Conservation (phyloP, 192 early-diverging fungal genomes). For the Coemansia sp. region DNA sequence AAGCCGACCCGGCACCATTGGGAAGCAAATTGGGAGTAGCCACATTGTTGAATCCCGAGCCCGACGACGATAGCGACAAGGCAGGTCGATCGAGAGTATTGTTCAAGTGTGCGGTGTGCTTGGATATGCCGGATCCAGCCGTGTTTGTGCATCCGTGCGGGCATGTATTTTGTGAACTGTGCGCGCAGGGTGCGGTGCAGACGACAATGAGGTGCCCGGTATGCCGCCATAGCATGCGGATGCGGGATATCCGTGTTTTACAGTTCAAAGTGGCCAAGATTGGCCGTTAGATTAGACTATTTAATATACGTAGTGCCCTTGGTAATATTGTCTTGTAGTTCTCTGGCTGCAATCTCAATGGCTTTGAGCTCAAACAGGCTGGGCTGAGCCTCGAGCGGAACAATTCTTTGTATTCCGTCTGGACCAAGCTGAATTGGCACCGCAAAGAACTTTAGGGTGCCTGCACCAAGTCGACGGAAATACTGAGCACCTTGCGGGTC, state of each 20-base stretch:
- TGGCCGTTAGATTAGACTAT: constrained; percentile 10
- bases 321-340: constrained; percentile 81
- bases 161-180: constrained; percentile 49
- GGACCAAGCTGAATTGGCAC: constrained; percentile 67
- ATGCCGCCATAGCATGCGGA: constrained; percentile 39
- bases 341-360: constrained; percentile 68
- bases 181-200: constrained; percentile 38
- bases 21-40: constrained; percentile 1
- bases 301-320: constrained; percentile 80
- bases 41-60: constrained; percentile 9
- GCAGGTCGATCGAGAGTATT: constrained; percentile 18
- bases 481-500: constrained; percentile 53
- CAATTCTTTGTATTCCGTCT: constrained; percentile 80
- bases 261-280: constrained; percentile 41
- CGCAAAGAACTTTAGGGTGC: constrained; percentile 68
- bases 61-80: neutral
- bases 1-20: neutral
- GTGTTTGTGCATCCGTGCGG: constrained; percentile 50
- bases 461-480: constrained; percentile 55
- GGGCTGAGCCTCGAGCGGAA: constrained; percentile 52
- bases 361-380: constrained; percentile 74
- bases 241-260: constrained; percentile 34
- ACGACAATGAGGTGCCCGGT: constrained; percentile 41
- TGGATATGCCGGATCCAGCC: constrained; percentile 45
- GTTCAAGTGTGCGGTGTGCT: constrained; percentile 50